Base-by-base conservation (phyloP, 345 rosid species). In the Camelina sativa region DNA sequence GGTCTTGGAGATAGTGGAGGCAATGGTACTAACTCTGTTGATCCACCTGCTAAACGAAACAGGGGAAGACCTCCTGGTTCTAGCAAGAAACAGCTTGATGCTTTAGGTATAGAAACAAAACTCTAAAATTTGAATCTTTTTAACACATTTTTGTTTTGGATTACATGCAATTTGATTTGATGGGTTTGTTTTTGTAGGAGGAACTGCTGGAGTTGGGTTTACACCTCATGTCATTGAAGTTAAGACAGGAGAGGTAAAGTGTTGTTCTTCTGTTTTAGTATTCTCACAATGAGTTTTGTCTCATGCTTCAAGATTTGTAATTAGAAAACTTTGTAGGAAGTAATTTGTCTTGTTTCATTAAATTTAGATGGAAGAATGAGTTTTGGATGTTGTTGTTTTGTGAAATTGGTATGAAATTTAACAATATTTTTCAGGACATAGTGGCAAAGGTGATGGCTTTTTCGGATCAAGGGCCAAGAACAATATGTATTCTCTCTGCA, bases 61-160 rank as follows among this genome's bases (percentile, higher is more conserved):
- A 83, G 93, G 78, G 98, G 98, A 35, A 85, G 98, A 73, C 98
- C 98, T 23, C 97, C 85, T 60, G 97, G 98, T 35, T 89, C 97
- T n/a, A 68, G 74, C 76, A 93, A 85, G 78, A 89, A 88, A 78
- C 88, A 74, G 54, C 62, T 79, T 61, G 80, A 85, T 55, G 85
- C 89, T 55, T 63, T 86, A 52, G 98, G 97, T 93, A 82, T 2
- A 0, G 0, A 41, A 1, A 10, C n/a, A 5, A 0, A 22, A 23
- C 48, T 53, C 8, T 17, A 63, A 32, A 54, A 48, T 43, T 74
- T 66, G 17, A 30, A 67, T 67, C 22, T 73, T 53, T 4, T 59
- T 41, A 4, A 32, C 52, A 20, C 19, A 8, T 47, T 61, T 53
- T 48, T 34, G 6, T 17, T 69, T 32, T 13, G 25, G 9, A 3